Evolutionary conservation across 2,329 filamentous ascomycete species (phyloP), one percentile per base, ranked within the genome.

Genomic region (Colletotrichum karsti): DNA sequence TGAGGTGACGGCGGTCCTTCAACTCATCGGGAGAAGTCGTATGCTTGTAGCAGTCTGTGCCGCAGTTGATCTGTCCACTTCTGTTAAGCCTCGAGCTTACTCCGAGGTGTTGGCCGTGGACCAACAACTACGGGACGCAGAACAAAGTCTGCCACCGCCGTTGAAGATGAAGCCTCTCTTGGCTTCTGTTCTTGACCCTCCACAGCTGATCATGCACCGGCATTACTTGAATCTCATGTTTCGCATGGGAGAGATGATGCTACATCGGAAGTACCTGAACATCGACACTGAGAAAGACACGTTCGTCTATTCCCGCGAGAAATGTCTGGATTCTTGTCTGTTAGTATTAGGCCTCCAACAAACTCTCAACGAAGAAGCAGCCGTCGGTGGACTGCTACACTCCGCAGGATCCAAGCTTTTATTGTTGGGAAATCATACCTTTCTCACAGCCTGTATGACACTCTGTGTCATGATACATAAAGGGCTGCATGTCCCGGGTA

Each of bases 231-330:
- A 70, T 15, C 73, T 75, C 61, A 72, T 74, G 55, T 73, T 76
- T 30, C 71, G 74, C 54, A 77, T 74, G 30, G 74, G 73, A 3
- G 72, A 75, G 39, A 59, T 78, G 5, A 74, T 77, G 55, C 72
- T 79, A n/a, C 77, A 78, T 48, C 72, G 74, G 24, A 72, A 72
- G 7, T 78, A 74, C 59, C 63, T 77, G 7, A 39, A 69, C 4
- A 15, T 67, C 7, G 60, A 70, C 4, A 67, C n/a, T 20, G 50
- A 4, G 20, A 22, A 74, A 10, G 62, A 71, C 5, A 50, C 63
- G 5, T 75, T 73, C 44, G 65, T 67, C 3, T 76, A 78, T 64
- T 79, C 76, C 1, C 71, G 70, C 13, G 68, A 59, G 12, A 57
- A 69, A 2, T 74, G 72, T 20, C 12, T 77, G 2, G 70, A 75